These are phyloP conservation scores for Suillus subaureus DNA, from an alignment of 768 basidiomycete genomes.

Conservation along the genomic window DNA sequence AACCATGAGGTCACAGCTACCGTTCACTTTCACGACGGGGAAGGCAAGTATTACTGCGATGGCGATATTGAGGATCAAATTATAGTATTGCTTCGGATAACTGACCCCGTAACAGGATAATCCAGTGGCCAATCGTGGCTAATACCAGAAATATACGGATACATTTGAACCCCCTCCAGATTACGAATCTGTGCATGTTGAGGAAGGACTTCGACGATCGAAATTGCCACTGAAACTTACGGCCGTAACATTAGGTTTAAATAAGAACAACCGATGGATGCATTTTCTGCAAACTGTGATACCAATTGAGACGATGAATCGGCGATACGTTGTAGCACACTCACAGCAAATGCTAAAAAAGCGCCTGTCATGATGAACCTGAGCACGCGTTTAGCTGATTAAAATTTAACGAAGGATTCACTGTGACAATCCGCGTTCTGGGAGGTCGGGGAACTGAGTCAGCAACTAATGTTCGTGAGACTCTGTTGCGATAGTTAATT, in stretches of 20 bases:
- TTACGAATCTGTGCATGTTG: slow-evolving; percentile 2
- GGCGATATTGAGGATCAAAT: not conserved
- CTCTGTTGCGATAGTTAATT: not conserved
- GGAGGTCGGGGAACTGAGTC: not conserved
- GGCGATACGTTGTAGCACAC: not conserved
- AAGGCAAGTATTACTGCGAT: not conserved
- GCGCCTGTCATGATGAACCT: not conserved
- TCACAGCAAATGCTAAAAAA: slow-evolving; percentile 1
- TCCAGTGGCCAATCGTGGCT: slow-evolving; percentile 1
- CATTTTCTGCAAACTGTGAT: slow-evolving; percentile 1
- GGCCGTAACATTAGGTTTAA: slow-evolving; percentile 1
- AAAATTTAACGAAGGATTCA: not conserved
- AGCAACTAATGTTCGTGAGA: not conserved
- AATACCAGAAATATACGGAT: slow-evolving; percentile 1
- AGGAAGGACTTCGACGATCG: not conserved
- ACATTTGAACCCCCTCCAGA: not conserved
- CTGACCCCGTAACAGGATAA: not conserved
- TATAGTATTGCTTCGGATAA: not conserved
- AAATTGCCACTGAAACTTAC: not conserved
- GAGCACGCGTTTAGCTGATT: not conserved
- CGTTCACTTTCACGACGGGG: not conserved
- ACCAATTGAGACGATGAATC: not conserved
- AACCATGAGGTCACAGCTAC: not conserved
- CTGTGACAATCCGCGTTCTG: not conserved
- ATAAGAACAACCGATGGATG: slow-evolving; percentile 3